Conservation (phyloP, 2,329 filamentous ascomycete species). For the Fusarium sp. region DNA sequence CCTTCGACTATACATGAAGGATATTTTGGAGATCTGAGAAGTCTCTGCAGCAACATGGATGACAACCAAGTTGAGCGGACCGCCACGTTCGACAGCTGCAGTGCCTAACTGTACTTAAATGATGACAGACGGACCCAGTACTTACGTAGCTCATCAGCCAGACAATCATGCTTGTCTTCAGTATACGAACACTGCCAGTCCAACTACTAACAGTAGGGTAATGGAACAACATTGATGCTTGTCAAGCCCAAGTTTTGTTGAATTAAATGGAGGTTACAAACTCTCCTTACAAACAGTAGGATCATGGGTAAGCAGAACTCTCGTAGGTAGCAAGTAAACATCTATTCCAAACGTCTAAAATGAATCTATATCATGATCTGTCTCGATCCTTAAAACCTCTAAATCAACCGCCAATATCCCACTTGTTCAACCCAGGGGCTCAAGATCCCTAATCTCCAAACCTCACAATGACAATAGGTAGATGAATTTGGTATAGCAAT, state of each 20-base stretch:
- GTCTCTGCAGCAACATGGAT: background rate
- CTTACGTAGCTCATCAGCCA: background rate
- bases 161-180: background rate
- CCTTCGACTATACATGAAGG: background rate
- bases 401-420: background rate
- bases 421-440: background rate
- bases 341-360: background rate
- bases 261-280: background rate
- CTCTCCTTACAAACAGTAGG: background rate
- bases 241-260: background rate
- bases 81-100: too few species aligned
- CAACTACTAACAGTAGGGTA: background rate
- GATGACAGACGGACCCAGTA: background rate
- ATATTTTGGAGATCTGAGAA: background rate
- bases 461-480: background rate
- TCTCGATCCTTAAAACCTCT: background rate
- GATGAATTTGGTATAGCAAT: constrained; percentile 4
- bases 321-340: background rate
- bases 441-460: background rate
- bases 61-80: too few species aligned
- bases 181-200: background rate
- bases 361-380: background rate
- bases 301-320: background rate
- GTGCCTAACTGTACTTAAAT: background rate
- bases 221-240: background rate